Evolutionary conservation across 1,284 basidiomycete species (phyloP), one percentile per base, ranked within the genome.

Genomic region (Naganishia albida): DNA sequence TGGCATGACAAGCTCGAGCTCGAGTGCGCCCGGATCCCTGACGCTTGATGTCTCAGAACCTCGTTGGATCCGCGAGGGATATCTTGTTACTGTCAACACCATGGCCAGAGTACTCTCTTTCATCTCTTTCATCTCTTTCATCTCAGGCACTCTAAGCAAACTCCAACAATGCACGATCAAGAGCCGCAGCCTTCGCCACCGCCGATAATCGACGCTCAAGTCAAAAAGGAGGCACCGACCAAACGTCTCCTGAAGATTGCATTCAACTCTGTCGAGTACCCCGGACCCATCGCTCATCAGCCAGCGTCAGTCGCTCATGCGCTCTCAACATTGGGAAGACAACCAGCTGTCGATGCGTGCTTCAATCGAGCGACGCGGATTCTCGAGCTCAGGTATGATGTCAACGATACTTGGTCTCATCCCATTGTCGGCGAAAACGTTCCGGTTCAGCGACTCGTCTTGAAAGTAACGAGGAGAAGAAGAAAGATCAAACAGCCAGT

Each of bases 261-360:
- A 23, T 88, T 87, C 77, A 90, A 88, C 72, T 87, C 90, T 2
- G 81, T 96, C 69, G 93, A 96, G 78, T 94, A 92, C 78, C 93
- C 92, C 7, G 91, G 91, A 62, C 91, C 91, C 69, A 87, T 96
- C 57, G 80, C 83, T 20, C 69, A 73, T n/a, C 69, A 74, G 12
- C 74, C 81, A 1, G 75, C 82, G 1, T 90, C 91, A 38, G 82
- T 88, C 4, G 81, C 84, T 0, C 72, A 81, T 12, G 90, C 88
- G 0, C 77, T 93, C 42, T 78, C 81, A 54, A 84, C 83, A 46
- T 79, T 94, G 10, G 88, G 90, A 3, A 87, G 88, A 0, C 86
- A 87, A 70, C 71, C 81, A 10, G 83, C 82, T 62, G 80, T 95
- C n/a, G 86, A 91, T 66, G 83, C 81, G 64, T 88, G 87, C 40